phyloP scores from a whole-genome alignment of 176 grass and related monocot genomes.

The Avena eriantha region DNA sequence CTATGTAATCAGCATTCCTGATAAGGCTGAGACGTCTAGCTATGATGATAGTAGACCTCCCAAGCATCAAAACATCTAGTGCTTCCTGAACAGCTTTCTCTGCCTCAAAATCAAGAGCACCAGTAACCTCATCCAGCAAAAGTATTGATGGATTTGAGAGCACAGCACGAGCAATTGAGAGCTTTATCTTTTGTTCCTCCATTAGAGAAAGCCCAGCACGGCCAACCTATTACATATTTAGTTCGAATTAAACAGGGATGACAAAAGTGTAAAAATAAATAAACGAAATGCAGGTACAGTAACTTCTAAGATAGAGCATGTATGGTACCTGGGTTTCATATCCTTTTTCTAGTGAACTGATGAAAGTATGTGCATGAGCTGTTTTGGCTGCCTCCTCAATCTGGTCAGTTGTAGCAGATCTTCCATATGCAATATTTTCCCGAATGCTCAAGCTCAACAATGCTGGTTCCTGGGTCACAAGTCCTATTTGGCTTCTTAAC shows the following conservation, averaged over 20 bases:
- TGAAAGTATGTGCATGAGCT: constrained; percentile 94
- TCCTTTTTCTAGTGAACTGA: constrained; percentile 94
- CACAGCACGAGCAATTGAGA: constrained; percentile 96
- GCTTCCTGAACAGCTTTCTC: constrained; percentile 97
- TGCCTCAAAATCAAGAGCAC: constrained; percentile 96
- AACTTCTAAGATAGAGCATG: constrained; percentile 35
- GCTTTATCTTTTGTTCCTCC: constrained; percentile 98
- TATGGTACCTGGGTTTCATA: constrained; percentile 84
- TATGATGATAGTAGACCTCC: constrained; percentile 97
- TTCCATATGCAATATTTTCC: constrained; percentile 98
- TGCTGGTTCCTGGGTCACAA: constrained; percentile 98
- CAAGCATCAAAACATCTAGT: constrained; percentile 88
- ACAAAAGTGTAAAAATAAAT: constrained; percentile 13
- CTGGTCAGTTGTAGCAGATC: constrained; percentile 85
- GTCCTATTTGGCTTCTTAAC: constrained; percentile 98
- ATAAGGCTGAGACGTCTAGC: constrained; percentile 93
- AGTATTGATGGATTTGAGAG: constrained; percentile 96
- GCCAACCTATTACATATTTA: constrained; percentile 76
- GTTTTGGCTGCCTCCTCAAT: constrained; percentile 99
- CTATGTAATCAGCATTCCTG: constrained; percentile 99
- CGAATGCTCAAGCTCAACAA: constrained; percentile 96
- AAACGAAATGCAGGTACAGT: neutral
- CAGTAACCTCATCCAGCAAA: constrained; percentile 95
- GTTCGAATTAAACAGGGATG: constrained; percentile 19
- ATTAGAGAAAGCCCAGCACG: constrained; percentile 82